Evolutionary conservation across 148 eudicot genomes (phyloP).

Genomic region (Rhododendron simsii): DNA sequence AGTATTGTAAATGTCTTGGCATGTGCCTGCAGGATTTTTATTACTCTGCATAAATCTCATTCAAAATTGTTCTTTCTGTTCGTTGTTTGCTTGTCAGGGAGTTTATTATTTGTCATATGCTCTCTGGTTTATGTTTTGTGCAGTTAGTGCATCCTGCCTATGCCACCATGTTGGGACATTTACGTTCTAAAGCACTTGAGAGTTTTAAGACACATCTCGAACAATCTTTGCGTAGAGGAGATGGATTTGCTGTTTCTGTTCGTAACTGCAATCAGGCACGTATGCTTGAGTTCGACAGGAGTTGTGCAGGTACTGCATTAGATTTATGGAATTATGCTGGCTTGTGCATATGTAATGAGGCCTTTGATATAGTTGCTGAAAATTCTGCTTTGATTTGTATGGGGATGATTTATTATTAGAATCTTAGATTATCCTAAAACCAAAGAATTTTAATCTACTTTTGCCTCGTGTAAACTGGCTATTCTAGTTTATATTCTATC

Average conservation of each 20-base stretch:
- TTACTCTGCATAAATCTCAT: background rate
- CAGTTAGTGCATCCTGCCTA: constrained; percentile 44
- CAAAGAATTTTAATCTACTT: background rate
- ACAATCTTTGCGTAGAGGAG: constrained; percentile 28
- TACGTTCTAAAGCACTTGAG: constrained; percentile 26
- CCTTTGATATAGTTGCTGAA: background rate
- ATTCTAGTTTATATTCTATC: background rate
- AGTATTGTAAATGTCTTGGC: background rate
- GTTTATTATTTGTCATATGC: background rate
- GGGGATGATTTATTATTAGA: background rate
- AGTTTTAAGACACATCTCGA: constrained; percentile 31
- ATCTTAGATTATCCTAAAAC: background rate
- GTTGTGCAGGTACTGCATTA: constrained; percentile 27
- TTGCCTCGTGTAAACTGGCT: background rate
- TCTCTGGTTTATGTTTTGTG: constrained; percentile 11
- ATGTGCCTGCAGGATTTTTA: background rate
- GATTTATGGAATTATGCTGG: background rate
- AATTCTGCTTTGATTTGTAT: background rate
- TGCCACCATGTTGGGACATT: constrained; percentile 32
- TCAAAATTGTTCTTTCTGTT: background rate
- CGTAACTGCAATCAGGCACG: constrained; percentile 20
- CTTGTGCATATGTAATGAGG: background rate
- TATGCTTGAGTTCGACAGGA: constrained; percentile 23
- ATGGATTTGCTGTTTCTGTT: constrained; percentile 42
- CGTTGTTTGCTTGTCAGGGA: background rate